phyloP scores from a whole-genome alignment of 192 early-diverging fungal species.

The Kickxella alabastrina region DNA sequence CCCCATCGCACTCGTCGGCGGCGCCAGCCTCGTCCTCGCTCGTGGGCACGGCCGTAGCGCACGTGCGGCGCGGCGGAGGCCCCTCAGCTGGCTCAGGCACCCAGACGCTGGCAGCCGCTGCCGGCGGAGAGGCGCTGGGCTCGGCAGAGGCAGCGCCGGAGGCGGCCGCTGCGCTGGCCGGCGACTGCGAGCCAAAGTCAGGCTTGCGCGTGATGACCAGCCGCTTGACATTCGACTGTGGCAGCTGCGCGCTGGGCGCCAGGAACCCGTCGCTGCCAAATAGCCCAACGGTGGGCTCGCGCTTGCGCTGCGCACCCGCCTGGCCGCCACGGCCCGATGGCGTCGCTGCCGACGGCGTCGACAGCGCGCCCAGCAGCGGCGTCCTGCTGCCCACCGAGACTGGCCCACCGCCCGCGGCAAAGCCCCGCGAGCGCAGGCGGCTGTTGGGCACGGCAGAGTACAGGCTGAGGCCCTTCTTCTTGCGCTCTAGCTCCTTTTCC shows the following conservation, averaged over 20 bases:
- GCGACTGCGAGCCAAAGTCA: constrained; percentile 15
- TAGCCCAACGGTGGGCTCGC: constrained; percentile 3
- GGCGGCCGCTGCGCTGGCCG: neutral
- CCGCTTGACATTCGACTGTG: constrained; percentile 70
- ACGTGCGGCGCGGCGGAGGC: neutral
- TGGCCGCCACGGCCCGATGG: constrained; percentile 17
- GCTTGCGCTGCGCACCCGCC: neutral
- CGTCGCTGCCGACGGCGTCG: constrained; percentile 26
- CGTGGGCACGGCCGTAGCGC: neutral
- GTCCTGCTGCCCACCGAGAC: constrained; percentile 20
- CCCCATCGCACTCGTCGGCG: constrained; percentile 31
- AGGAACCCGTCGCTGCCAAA: constrained; percentile 56
- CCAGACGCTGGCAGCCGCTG: neutral
- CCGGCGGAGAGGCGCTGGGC: neutral
- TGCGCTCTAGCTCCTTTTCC: constrained; percentile 47
- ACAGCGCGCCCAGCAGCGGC: constrained; percentile 19
- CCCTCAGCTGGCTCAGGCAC: neutral
- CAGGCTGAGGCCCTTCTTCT: constrained; percentile 68
- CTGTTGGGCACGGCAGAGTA: constrained; percentile 54
- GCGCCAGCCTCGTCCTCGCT: neutral
- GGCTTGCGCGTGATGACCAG: constrained; percentile 58
- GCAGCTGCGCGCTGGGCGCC: constrained; percentile 63
- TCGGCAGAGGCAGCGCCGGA: neutral
- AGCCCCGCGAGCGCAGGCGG: constrained; percentile 72
- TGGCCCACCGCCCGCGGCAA: constrained; percentile 38